These are phyloP conservation scores for Lineolata rhizophorae DNA, from an alignment of 495 filamentous ascomycete species.

Conservation along the genomic window DNA sequence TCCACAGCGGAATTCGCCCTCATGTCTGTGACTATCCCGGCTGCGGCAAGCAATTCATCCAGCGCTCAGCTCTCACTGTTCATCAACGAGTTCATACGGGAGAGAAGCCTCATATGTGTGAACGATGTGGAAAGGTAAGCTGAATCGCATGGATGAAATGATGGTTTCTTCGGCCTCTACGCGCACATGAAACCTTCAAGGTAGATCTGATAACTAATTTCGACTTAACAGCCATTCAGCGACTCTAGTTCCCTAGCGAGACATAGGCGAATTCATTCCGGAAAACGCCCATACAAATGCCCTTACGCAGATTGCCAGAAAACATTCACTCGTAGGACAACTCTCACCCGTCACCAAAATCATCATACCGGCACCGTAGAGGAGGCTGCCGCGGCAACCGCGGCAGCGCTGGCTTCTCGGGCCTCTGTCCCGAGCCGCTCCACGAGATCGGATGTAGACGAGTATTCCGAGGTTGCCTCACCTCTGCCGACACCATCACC, in stretches of 20 bases:
- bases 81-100: constrained; percentile 91
- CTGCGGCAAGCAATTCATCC: constrained; percentile 93
- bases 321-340: constrained; percentile 91
- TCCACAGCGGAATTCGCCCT: constrained; percentile 78
- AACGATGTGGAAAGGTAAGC: constrained; percentile 82
- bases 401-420: constrained; percentile 50
- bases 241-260: constrained; percentile 89
- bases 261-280: constrained; percentile 87
- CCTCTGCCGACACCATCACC: constrained; percentile 74
- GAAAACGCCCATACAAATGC: constrained; percentile 92
- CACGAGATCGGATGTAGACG: constrained; percentile 50
- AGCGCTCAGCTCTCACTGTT: constrained; percentile 90
- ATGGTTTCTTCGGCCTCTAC: no score
- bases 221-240: constrained; percentile 68
- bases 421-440: constrained; percentile 29
- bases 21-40: constrained; percentile 81
- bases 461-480: constrained; percentile 63
- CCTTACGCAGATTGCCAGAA: constrained; percentile 96
- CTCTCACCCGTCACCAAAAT: constrained; percentile 85
- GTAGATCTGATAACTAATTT: not conserved
- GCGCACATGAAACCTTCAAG: no score
- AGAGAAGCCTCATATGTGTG: constrained; percentile 96
- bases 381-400: constrained; percentile 75
- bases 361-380: constrained; percentile 91
- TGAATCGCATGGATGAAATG: no score